Evolutionary conservation across 805 yeast genomes (phyloP), one percentile per base, ranked within the genome.

Genomic region (Candida lessepsii): DNA sequence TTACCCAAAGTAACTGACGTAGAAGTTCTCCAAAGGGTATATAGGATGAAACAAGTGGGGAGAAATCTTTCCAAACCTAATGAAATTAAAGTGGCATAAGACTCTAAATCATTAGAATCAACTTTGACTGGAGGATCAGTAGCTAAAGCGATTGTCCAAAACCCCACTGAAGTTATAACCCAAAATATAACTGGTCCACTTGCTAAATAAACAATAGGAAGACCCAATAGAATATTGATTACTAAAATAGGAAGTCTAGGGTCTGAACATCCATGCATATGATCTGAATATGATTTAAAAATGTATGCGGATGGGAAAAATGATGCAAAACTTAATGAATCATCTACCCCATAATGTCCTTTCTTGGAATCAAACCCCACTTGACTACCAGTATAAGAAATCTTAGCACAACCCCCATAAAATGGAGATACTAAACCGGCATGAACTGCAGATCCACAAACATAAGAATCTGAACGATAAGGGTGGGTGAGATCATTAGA

Each of bases 361-460:
- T 53, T 41, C 1, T 66, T 51, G 0, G 81, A 57, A 0, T 65
- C 65, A 51, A 85, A 89, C 1, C 49, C 41, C 2, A 58, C 25
- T 39, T 60, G 56, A 34, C 73, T 74, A 2, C 75, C 63, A 5
- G 91, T 88, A 57, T 78, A 81, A 2, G 78, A 63, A 13, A 85
- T 48, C 37, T 73, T 67, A 1, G 86, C 89, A 56, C 91, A 83
- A 0, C 96, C 96, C 2, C 98, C 98, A 42, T 65, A 66, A 19
- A 71, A 53, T 10, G 91, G 82, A 0, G 93, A 82, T 1, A 89
- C 64, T 0, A 81, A 59, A 1, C 96, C 96, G 2, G 90, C 80
- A 60, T 90, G 96, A 3, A 86, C 77, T 0, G 93, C 97, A 2
- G 96, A 84, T 0, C 89, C 91, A 58, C 98, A 90, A 0, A 91